phyloP scores from a whole-genome alignment of 495 filamentous ascomycete genomes.

The Pseudevernia furfuracea region DNA sequence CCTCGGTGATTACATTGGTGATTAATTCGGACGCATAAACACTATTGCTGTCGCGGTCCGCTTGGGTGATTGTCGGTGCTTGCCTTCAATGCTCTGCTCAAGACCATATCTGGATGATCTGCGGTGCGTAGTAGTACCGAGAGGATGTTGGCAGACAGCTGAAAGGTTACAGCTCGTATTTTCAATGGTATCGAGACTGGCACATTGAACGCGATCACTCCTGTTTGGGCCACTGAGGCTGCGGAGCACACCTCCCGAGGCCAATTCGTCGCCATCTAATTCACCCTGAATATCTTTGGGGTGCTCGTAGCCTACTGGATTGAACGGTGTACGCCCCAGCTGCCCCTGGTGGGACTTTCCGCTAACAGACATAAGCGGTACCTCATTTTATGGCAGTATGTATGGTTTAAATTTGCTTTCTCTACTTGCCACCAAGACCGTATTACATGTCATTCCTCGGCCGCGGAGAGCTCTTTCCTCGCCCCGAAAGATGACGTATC shows the following conservation, averaged over 20 bases:
- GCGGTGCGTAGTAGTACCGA: conserved; percentile 32
- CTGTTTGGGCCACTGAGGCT: conserved; percentile 61
- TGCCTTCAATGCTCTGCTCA: conserved; percentile 51
- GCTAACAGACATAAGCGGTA: neutral
- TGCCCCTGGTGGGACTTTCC: neutral
- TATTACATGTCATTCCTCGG: too few relatives aligned
- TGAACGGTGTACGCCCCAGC: conserved; percentile 46
- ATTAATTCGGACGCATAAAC: conserved; percentile 52
- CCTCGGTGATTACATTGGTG: conserved; percentile 52
- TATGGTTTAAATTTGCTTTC: neutral
- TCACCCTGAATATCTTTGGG: conserved; percentile 59
- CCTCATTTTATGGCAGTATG: conserved; percentile 31
- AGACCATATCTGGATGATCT: conserved; percentile 64
- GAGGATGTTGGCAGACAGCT: neutral
- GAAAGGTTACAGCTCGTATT: conserved; percentile 38
- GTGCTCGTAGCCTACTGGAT: conserved; percentile 62
- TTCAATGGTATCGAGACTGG: conserved; percentile 65
- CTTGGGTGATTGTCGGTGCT: conserved; percentile 52
- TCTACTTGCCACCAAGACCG: too few relatives aligned
- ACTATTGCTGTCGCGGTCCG: conserved; percentile 48
- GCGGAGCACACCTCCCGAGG: conserved; percentile 60
- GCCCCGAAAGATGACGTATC: neutral
- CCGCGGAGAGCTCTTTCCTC: too few relatives aligned
- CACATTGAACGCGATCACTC: conserved; percentile 59
- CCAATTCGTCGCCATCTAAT: conserved; percentile 62